A percentile compares a stretch with the other conserved stretches of the same genome.
phyloP scores from a whole-genome alignment of 208 protist genomes.

The Polymyxa betae region DNA sequence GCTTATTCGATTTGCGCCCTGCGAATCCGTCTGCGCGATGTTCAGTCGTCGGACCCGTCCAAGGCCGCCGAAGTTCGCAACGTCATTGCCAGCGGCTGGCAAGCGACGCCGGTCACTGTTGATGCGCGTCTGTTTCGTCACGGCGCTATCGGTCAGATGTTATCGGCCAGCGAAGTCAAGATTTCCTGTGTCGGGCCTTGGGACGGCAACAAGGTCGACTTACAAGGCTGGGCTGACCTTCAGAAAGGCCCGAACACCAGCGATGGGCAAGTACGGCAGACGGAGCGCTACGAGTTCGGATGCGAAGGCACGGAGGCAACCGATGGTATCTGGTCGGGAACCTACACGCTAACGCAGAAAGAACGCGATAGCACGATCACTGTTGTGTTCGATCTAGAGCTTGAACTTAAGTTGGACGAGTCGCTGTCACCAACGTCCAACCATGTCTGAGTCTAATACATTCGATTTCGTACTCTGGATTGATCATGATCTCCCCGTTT shows the following conservation, averaged over 20 bases:
- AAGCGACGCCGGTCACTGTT: background rate
- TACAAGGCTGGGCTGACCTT: constrained; percentile 20
- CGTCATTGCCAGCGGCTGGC: background rate
- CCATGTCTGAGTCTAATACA: too few species aligned
- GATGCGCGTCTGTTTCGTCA: constrained; percentile 29
- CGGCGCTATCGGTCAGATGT: constrained; percentile 38
- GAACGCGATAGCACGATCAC: background rate
- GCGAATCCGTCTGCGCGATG: background rate
- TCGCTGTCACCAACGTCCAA: background rate
- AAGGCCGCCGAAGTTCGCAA: constrained; percentile 10
- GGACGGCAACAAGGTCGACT: background rate
- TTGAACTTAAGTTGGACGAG: background rate
- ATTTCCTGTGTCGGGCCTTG: constrained; percentile 16
- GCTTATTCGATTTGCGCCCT: background rate
- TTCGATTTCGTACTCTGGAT: too few species aligned
- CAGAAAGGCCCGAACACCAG: background rate
- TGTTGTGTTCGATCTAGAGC: constrained; percentile 36
- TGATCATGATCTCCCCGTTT: too few species aligned
- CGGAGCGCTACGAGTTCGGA: constrained; percentile 15
- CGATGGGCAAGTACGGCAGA: constrained; percentile 27
- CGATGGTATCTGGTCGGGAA: background rate
- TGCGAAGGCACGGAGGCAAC: background rate
- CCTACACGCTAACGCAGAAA: constrained; percentile 22
- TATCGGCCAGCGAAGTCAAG: constrained; percentile 12
- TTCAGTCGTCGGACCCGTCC: background rate